These are phyloP conservation scores for Fragilaria radians DNA, from an alignment of 108 stramenopile species.

Conservation along the genomic window DNA sequence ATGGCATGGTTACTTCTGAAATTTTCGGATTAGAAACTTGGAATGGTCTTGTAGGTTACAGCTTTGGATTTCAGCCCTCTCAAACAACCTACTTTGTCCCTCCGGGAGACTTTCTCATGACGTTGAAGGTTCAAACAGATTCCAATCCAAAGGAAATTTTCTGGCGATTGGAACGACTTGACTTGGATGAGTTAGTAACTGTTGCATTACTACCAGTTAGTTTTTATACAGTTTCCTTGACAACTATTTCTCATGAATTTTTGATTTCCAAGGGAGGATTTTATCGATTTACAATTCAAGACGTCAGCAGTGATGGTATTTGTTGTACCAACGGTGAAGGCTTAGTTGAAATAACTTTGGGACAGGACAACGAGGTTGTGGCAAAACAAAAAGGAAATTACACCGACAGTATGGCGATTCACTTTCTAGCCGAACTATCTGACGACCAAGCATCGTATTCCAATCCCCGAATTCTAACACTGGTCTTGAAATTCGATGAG, in stretches of 20 bases:
- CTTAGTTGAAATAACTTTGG: not conserved
- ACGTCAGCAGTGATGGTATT: not conserved
- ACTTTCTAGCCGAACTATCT: constrained; percentile 1
- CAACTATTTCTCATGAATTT: not conserved
- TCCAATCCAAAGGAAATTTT: not conserved
- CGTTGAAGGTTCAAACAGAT: not conserved
- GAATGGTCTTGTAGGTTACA: not conserved
- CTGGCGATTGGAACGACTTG: not conserved
- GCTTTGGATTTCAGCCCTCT: not conserved
- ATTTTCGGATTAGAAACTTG: not conserved
- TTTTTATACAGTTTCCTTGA: not conserved
- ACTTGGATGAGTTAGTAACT: not conserved
- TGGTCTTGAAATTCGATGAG: not conserved
- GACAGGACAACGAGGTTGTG: not conserved
- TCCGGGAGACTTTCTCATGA: not conserved
- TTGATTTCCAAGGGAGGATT: not conserved
- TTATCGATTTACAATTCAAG: not conserved
- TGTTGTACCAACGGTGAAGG: not conserved
- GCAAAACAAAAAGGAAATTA: not conserved
- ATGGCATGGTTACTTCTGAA: no score
- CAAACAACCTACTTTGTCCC: not conserved
- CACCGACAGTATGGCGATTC: not conserved
- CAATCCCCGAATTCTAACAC: not conserved
- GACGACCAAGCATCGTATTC: not conserved
- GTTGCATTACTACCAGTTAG: not conserved